Percentiles rank a stretch among this genome's conserved stretches.
Conservation (phyloP, 345 rosid genomes). For the Geranium rotundifolium region DNA sequence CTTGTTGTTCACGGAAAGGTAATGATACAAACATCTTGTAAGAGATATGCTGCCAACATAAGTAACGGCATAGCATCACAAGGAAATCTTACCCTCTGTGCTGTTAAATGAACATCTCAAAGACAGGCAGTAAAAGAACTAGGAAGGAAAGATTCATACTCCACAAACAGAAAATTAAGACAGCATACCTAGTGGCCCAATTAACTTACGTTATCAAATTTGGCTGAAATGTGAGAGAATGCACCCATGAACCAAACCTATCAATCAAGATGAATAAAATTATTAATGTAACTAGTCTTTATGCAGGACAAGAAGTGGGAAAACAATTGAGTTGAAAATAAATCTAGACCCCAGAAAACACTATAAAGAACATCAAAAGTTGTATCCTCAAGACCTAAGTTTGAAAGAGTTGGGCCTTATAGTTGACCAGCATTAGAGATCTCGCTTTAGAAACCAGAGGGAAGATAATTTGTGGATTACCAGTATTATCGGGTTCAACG, state of each 20-base stretch:
- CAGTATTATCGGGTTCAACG: too few relatives aligned
- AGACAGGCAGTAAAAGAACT: neutral
- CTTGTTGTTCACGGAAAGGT: neutral
- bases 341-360: too few relatives aligned
- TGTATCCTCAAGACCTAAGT: too few relatives aligned
- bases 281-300: constrained; percentile 13
- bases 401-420: too few relatives aligned
- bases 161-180: neutral
- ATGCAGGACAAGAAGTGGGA: neutral
- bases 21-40: neutral
- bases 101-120: neutral
- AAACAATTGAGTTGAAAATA: too few relatives aligned
- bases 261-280: constrained; percentile 17
- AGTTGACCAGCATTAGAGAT: too few relatives aligned
- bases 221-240: constrained; percentile 58
- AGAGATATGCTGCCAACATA: neutral
- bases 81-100: neutral
- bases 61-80: neutral
- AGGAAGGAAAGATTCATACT: neutral
- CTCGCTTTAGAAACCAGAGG: too few relatives aligned
- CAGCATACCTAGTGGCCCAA: neutral
- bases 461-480: too few relatives aligned
- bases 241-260: constrained; percentile 69
- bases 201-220: constrained; percentile 54
- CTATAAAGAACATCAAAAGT: too few relatives aligned